A percentile compares a stretch with the other conserved stretches of the same genome.
Evolutionary conservation across 306 rosid species (phyloP).

Genomic region (Adenanthera pavonina): DNA sequence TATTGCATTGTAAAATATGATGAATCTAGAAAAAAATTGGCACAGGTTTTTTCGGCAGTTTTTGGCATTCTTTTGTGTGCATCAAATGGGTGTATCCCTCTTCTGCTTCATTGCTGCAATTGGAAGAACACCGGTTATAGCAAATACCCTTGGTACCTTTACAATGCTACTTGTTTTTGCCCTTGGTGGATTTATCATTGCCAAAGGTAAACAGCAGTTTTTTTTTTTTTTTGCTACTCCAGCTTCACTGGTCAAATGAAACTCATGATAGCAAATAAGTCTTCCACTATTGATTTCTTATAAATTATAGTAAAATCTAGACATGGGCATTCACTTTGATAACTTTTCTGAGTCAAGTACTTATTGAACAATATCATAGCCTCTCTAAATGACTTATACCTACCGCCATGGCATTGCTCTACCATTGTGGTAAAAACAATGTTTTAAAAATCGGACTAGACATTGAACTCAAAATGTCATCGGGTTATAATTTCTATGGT

Average conservation of each 20-base stretch:
- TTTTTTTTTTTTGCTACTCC: conserved; percentile 10
- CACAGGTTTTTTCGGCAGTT: conserved; percentile 80
- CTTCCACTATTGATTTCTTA: background rate
- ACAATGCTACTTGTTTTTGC: conserved; percentile 67
- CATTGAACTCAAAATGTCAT: no score
- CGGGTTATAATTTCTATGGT: no score
- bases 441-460: no score
- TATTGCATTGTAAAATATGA: conserved; percentile 27
- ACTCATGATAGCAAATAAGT: conserved; percentile 23
- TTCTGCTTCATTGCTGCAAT: conserved; percentile 79
- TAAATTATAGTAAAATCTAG: background rate
- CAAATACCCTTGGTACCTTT: conserved; percentile 67
- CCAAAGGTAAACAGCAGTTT: conserved; percentile 56
- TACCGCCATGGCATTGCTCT: no score
- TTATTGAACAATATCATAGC: background rate
- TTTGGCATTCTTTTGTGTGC: conserved; percentile 75
- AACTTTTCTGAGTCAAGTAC: background rate
- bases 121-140: conserved; percentile 72
- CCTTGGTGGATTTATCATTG: conserved; percentile 87
- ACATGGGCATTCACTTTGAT: background rate
- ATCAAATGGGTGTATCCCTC: conserved; percentile 77
- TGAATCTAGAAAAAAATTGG: conserved; percentile 4
- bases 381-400: background rate
- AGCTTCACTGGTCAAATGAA: conserved; percentile 23
- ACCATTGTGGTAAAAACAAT: no score